Evolutionary conservation across 345 rosid genomes (phyloP).

Genomic region (Ailanthus altissimus): DNA sequence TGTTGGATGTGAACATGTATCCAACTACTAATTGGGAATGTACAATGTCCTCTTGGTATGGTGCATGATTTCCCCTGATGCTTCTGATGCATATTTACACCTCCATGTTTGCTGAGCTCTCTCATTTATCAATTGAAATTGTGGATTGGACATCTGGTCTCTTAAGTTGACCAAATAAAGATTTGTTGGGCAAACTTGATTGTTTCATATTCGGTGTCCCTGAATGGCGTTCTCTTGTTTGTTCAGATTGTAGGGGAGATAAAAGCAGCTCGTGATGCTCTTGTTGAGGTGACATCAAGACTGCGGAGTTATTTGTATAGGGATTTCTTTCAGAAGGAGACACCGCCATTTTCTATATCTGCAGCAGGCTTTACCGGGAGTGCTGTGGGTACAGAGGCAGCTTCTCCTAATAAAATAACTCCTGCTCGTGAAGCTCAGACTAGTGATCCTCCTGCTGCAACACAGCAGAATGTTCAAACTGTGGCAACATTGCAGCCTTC

Average conservation of each 20-base stretch:
- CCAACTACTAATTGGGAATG: neutral
- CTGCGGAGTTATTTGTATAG: slow-evolving; percentile 68
- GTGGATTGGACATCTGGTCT: slow-evolving; percentile 11
- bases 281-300: slow-evolving; percentile 80
- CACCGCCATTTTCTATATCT: slow-evolving; percentile 50
- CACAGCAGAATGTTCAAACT: slow-evolving; percentile 41
- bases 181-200: slow-evolving; percentile 1
- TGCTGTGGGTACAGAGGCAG: slow-evolving; percentile 51
- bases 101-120: neutral
- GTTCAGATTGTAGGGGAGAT: slow-evolving; percentile 92
- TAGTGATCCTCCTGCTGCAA: slow-evolving; percentile 37
- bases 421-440: slow-evolving; percentile 51
- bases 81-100: neutral
- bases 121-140: slow-evolving; percentile 11
- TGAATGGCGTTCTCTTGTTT: slow-evolving; percentile 25
- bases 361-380: slow-evolving; percentile 47
- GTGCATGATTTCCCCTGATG: neutral
- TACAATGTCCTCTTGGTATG: neutral
- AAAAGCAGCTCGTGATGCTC: slow-evolving; percentile 87
- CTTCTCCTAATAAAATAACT: slow-evolving; percentile 50
- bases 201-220: slow-evolving; percentile 10
- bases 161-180: slow-evolving; percentile 16
- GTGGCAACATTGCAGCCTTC: slow-evolving; percentile 36
- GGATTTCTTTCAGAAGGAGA: slow-evolving; percentile 65
- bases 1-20: slow-evolving; percentile 10